Percentiles rank a stretch among this genome's conserved stretches.
Conservation (phyloP, 2,329 filamentous ascomycete species). For the Phyllosticta paracitricarpa region DNA sequence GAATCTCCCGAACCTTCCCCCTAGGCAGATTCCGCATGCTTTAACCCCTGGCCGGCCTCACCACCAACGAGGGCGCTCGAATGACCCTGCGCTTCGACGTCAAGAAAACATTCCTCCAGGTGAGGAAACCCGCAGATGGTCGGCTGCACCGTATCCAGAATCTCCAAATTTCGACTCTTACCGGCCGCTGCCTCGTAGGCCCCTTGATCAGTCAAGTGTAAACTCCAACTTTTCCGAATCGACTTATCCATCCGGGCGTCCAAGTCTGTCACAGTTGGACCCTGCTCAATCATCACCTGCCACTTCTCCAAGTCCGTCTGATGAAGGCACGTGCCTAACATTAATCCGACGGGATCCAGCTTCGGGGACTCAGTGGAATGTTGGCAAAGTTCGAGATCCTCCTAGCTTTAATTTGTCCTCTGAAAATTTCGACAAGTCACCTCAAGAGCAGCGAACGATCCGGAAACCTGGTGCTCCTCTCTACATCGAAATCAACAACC, state of each 20-base stretch:
- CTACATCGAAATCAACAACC: constrained; percentile 47
- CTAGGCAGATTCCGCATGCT: background rate
- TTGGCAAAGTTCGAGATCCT: constrained; percentile 38
- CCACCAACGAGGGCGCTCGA: constrained; percentile 3
- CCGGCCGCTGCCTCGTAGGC: background rate
- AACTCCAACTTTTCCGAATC: background rate
- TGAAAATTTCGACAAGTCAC: constrained; percentile 18
- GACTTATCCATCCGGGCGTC: background rate
- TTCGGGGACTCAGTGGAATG: constrained; percentile 42
- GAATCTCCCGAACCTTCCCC: constrained; percentile 14
- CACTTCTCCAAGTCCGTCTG: background rate
- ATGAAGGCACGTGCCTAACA: constrained; percentile 27
- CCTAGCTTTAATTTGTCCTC: constrained; percentile 35
- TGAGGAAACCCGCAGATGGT: constrained; percentile 4
- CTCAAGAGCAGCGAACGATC: background rate
- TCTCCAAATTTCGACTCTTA: background rate
- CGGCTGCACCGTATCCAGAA: background rate
- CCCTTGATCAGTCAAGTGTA: background rate
- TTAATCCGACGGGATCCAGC: constrained; percentile 42
- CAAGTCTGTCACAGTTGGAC: background rate
- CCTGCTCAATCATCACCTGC: background rate
- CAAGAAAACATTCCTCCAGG: constrained; percentile 6
- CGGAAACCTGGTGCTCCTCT: constrained; percentile 33
- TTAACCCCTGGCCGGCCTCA: background rate
- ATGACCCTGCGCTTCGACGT: background rate